Percentiles rank a stretch among this genome's conserved stretches.
These are phyloP conservation scores for Colletotrichum zoysiae DNA, from an alignment of 2,329 filamentous ascomycete genomes.

Conservation along the genomic window DNA sequence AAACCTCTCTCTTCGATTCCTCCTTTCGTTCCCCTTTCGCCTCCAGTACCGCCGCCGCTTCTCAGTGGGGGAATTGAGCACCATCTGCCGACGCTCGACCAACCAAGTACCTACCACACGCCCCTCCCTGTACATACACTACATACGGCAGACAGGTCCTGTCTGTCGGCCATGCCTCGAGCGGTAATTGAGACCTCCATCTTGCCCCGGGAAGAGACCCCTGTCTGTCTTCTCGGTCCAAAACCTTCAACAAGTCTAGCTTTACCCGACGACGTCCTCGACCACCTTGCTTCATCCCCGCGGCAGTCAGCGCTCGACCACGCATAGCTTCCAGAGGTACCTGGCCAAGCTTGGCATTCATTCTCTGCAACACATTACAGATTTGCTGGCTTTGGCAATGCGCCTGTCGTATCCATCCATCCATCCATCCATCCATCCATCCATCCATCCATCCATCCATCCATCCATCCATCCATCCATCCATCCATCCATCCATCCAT, in stretches of 20 bases:
- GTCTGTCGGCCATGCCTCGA: background rate
- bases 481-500: no score
- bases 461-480: background rate
- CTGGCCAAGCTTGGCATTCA: background rate
- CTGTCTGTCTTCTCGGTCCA: conserved; percentile 19
- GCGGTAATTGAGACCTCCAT: conserved; percentile 13
- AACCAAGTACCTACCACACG: no score
- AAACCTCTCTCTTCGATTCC: background rate
- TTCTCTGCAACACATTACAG: background rate
- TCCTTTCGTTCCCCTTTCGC: background rate
- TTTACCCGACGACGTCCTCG: conserved; percentile 1
- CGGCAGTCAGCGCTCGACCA: background rate
- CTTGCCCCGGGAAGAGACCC: conserved; percentile 5
- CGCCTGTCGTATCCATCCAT: background rate
- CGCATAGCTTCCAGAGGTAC: no score
- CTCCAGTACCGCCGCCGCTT: background rate
- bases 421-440: background rate
- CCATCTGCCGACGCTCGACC: background rate
- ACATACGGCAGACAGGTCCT: conserved; percentile 5
- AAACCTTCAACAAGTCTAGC: conserved; percentile 30
- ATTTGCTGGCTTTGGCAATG: background rate
- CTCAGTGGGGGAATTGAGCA: background rate
- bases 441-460: background rate
- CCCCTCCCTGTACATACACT: no score
- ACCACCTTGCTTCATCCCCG: background rate